phyloP scores from a whole-genome alignment of 345 rosid genomes.

The Brassica cretica region DNA sequence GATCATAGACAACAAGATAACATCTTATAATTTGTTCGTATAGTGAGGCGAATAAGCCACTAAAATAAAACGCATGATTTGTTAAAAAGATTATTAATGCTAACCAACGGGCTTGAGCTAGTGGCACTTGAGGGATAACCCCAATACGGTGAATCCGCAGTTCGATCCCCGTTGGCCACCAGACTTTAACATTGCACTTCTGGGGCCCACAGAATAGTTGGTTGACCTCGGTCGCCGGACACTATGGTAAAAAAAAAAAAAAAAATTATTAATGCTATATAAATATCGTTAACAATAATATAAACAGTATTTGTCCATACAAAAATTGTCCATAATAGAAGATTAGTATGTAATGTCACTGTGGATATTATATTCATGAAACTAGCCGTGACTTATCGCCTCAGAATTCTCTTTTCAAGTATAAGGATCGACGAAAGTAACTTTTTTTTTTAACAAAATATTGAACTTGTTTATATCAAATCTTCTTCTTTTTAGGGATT shows the following conservation, averaged over 20 bases:
- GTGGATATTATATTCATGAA: conserved; percentile 13
- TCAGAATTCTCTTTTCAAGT: neutral
- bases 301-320: neutral
- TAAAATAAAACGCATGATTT: neutral
- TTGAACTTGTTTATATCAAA: neutral
- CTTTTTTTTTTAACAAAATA: neutral
- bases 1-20: conserved; percentile 16
- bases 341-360: conserved; percentile 31
- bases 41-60: neutral
- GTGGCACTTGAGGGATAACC: too few species aligned
- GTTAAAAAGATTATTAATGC: too few species aligned
- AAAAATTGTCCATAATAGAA: neutral
- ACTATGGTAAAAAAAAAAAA: too few species aligned
- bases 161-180: too few species aligned
- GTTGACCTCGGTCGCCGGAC: too few species aligned
- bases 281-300: neutral
- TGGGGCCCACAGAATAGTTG: too few species aligned
- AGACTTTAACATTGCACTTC: too few species aligned
- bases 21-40: neutral
- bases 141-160: too few species aligned
- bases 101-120: too few species aligned
- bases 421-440: neutral
- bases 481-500: neutral
- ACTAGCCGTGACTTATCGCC: conserved; percentile 9
- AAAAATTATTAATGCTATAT: neutral